Base-by-base conservation (phyloP, 371 early-diverging fungal genomes). In the Lichtheimia ornata region DNA sequence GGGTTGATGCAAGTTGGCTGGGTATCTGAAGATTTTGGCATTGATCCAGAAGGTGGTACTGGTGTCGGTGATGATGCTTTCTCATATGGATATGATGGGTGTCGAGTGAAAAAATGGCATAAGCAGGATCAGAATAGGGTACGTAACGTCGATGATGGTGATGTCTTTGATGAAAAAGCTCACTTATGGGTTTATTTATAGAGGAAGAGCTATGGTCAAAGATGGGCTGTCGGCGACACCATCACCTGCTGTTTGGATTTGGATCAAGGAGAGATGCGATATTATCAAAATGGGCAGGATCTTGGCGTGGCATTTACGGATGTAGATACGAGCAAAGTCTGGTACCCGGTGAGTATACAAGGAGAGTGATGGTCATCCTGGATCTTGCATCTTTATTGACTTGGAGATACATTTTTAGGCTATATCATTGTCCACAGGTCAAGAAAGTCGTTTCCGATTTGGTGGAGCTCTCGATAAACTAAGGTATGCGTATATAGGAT, bases 1-100 rank as follows among this genome's bases (percentile, higher is more conserved):
- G 91, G 89, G 0, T 70, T 92, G 40, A 79, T 91, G 62, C 92
- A 92, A 72, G 64, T 91, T 14, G 92, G 92, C 0, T 92, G 92
- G 92, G 82, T 80, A 0, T 79, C 72, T 2, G 62, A 68, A 5
- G 61, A 73, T 6, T 77, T 81, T 54, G 56, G 57, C 4, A 84
- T 85, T 53, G 87, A 91, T 62, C 80, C 90, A 0, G 88, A 90
- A 62, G 85, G 81, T 6, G 92, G 92, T 15, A 78, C 73, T 15
- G 92, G 91, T 14, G 86, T 92, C 17, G 91, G 91, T 6, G 91
- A 92, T 58, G 84, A 88, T 64, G 67, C 59, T 3, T 50, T 79
- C 56, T 90, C 90, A 0, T 92, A 91, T 63, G 85, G 90, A 1
- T 88, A 79, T 53, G 92, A 92, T 65, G 91, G 91, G 0, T 63